Base-by-base conservation (phyloP, 441 rosid species). In the Pelargonium citronellum region DNA sequence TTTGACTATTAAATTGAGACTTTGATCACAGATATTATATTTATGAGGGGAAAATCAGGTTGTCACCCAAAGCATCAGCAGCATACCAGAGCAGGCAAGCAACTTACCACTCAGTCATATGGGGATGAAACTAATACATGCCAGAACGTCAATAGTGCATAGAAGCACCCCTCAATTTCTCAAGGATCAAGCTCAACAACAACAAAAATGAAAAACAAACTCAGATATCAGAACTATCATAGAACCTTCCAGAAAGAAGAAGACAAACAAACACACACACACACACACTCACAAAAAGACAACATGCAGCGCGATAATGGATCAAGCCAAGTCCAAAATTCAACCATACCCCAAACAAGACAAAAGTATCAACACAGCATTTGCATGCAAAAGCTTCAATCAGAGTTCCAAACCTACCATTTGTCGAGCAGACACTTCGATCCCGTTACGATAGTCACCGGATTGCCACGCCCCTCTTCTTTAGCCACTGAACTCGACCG, bases 341-440 rank as follows among this genome's bases (percentile, higher is more conserved):
- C 30, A 67, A 57, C 34, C 24, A 55, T 24, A 27, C 5, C 15
- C 66, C 13, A 7, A 34, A 30, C 7, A 61, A 62, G 10, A 5
- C 41, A 27, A 19, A 65, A 51, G 37, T 12, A 65, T 41, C 67
- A 55, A 55, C 64, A 65, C 12, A 65, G 43, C 69, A 53, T 71
- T 55, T 71, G 43, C 65, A 66, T 65, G 67, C 60, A 73, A 73
- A 65, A 34, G 20, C 49, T 67, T 67, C 22, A 60, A 16, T 63
- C 66, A 63, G 44, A 63, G 30, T 63, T 63, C 43, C 12, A 37
- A 67, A 64, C 46, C 47, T 63, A 68, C 76, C 76, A 73, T 73
- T 61, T 63, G 53, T 62, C 24, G 39, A 27, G 20, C 12, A 55
- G 34, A n/a, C n/a, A n/a, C n/a, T n/a, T n/a, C n/a, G n/a, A n/a